A percentile compares a stretch with the other conserved stretches of the same genome.
Conservation (phyloP, 257 asterid species). For the Solanum piurae region DNA sequence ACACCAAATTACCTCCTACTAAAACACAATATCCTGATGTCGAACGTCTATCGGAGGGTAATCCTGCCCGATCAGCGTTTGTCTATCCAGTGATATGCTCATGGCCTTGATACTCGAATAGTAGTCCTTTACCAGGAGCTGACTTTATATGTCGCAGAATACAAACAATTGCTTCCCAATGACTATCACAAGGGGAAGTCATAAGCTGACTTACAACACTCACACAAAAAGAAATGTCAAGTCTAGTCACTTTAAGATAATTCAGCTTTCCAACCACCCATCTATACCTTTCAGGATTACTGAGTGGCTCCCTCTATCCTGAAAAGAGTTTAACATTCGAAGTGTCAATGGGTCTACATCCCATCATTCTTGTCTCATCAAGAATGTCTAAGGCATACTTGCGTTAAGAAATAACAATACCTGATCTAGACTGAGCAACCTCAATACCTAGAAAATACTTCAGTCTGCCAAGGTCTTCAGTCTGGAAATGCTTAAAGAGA, state of each 20-base stretch:
- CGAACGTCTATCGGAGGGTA: background rate
- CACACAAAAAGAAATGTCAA: background rate
- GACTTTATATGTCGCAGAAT: background rate
- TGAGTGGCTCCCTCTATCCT: background rate
- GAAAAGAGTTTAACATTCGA: background rate
- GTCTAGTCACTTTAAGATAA: background rate
- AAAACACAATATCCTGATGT: background rate
- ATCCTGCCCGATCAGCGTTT: background rate
- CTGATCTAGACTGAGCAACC: background rate
- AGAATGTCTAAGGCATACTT: background rate
- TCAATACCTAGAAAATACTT: background rate
- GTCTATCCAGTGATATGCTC: background rate
- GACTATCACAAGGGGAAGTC: background rate
- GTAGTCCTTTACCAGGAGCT: background rate
- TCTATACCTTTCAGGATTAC: background rate
- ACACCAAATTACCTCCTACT: background rate
- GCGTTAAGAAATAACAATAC: background rate
- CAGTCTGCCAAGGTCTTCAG: background rate
- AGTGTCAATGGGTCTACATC: background rate
- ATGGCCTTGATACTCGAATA: background rate
- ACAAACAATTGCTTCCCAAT: background rate
- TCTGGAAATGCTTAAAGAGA: background rate
- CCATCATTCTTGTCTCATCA: too few relatives aligned
- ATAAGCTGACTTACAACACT: background rate
- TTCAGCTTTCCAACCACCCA: background rate